Percentiles rank a stretch among this genome's conserved stretches.
Conservation (phyloP, 106 monocot genomes). For the Agapanthus africanus region DNA sequence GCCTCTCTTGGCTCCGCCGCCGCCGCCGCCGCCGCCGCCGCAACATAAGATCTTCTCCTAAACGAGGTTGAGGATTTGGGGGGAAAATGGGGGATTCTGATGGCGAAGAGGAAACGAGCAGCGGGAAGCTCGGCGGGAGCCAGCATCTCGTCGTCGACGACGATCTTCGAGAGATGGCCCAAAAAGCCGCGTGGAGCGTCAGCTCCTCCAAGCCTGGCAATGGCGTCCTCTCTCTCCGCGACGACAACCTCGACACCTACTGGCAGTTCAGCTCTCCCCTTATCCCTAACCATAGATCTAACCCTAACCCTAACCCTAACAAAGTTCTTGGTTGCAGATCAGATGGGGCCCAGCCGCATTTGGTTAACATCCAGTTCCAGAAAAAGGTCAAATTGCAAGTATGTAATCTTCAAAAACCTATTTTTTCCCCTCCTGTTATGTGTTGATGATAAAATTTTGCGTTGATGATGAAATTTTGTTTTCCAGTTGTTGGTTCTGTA, state of each 20-base stretch:
- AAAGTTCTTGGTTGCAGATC: conserved; percentile 59
- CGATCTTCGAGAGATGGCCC: conserved; percentile 78
- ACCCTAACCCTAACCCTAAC: too few relatives aligned
- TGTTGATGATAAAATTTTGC: background rate
- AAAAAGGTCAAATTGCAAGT: conserved; percentile 96
- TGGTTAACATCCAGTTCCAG: conserved; percentile 97
- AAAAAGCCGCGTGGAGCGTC: conserved; percentile 93
- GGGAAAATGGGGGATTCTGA: conserved; percentile 60
- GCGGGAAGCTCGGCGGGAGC: conserved; percentile 52
- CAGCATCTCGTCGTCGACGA: conserved; percentile 47
- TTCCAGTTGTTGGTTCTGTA: conserved; percentile 72
- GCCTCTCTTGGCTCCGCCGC: too few relatives aligned
- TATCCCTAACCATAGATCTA: too few relatives aligned
- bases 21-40: too few relatives aligned
- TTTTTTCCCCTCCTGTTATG: too few relatives aligned
- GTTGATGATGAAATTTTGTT: too few relatives aligned
- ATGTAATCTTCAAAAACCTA: too few relatives aligned
- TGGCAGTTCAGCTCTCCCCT: conserved; percentile 77
- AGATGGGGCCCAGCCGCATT: conserved; percentile 93
- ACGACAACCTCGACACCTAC: conserved; percentile 91
- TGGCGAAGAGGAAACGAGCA: conserved; percentile 56
- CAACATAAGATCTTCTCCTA: too few relatives aligned
- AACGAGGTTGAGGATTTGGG: too few relatives aligned
- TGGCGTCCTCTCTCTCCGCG: conserved; percentile 76
- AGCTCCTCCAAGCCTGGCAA: conserved; percentile 96